A percentile compares a stretch with the other conserved stretches of the same genome.
phyloP scores from a whole-genome alignment of 108 stramenopile species.

The Cyclotella choctawhatcheeana region DNA sequence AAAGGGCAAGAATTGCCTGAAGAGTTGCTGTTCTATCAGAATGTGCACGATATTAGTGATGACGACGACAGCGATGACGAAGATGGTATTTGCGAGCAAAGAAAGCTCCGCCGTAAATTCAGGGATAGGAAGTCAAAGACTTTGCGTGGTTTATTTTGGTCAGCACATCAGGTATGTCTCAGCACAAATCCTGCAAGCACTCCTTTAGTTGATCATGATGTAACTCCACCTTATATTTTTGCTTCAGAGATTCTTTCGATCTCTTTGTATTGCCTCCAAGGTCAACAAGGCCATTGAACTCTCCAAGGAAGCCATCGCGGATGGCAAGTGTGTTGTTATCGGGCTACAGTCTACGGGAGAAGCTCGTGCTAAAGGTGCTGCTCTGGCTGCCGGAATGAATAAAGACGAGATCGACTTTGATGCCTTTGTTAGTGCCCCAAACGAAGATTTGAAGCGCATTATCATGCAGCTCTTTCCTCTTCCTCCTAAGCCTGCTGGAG shows the following conservation, averaged over 20 bases:
- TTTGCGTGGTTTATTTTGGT: slow-evolving; percentile 63
- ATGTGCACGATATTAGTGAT: slow-evolving; percentile 23
- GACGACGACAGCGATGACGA: slow-evolving; percentile 35
- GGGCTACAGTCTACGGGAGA: slow-evolving; percentile 76
- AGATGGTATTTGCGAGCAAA: slow-evolving; percentile 16
- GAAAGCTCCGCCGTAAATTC: slow-evolving; percentile 36
- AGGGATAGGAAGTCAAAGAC: slow-evolving; percentile 7
- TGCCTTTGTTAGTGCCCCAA: slow-evolving; percentile 48
- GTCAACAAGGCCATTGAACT: slow-evolving; percentile 58
- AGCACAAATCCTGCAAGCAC: too few relatives aligned
- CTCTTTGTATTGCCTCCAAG: slow-evolving; percentile 70
- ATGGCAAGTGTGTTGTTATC: slow-evolving; percentile 68
- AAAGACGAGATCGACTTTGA: slow-evolving; percentile 29
- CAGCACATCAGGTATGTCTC: slow-evolving; percentile 53
- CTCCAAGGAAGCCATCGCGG: slow-evolving; percentile 57
- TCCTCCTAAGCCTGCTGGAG: slow-evolving; percentile 39
- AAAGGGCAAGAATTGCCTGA: slow-evolving; percentile 7
- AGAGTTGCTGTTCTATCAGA: slow-evolving; percentile 13
- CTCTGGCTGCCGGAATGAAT: slow-evolving; percentile 32
- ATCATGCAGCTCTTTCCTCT: slow-evolving; percentile 41
- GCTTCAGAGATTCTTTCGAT: slow-evolving; percentile 68
- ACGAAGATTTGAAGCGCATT: slow-evolving; percentile 42
- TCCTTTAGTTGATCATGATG: too few relatives aligned
- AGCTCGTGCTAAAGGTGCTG: slow-evolving; percentile 54
- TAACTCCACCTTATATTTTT: neutral